Evolutionary conservation across 2,329 filamentous ascomycete species (phyloP).

Genomic region (Aspergillus sp.): DNA sequence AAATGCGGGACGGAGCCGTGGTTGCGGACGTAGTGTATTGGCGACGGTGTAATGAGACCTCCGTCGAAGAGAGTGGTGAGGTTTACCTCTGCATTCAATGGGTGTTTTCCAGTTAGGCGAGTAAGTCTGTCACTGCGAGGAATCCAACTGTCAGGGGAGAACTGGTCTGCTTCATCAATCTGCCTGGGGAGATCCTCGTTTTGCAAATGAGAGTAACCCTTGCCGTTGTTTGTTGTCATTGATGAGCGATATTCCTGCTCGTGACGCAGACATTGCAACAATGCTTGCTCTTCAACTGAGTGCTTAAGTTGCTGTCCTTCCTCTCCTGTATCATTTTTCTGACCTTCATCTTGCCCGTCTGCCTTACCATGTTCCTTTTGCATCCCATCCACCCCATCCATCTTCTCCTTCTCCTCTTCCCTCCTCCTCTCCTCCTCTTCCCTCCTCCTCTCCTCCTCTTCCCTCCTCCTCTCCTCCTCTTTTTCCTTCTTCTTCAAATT

Average conservation of each 20-base stretch:
- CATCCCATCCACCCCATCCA: too few species aligned
- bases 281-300: slow-evolving; percentile 35
- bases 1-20: slow-evolving; percentile 47
- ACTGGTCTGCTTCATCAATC: slow-evolving; percentile 47
- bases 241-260: slow-evolving; percentile 39
- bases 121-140: slow-evolving; percentile 43
- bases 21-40: slow-evolving; percentile 48
- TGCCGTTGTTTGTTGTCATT: slow-evolving; percentile 40
- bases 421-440: too few species aligned
- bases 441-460: too few species aligned
- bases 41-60: slow-evolving; percentile 47
- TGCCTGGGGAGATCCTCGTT: slow-evolving; percentile 27
- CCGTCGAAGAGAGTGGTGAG: slow-evolving; percentile 39
- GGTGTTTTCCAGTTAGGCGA: slow-evolving; percentile 48
- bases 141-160: slow-evolving; percentile 50
- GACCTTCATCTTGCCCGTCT: too few species aligned
- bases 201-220: slow-evolving; percentile 29
- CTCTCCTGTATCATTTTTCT: background rate
- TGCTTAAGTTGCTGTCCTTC: background rate
- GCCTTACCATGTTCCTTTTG: too few species aligned
- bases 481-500: too few species aligned
- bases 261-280: slow-evolving; percentile 36
- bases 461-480: too few species aligned
- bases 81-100: slow-evolving; percentile 45
- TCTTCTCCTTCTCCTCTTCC: too few species aligned